phyloP scores from a whole-genome alignment of 345 rosid genomes.

The Brassica cretica region DNA sequence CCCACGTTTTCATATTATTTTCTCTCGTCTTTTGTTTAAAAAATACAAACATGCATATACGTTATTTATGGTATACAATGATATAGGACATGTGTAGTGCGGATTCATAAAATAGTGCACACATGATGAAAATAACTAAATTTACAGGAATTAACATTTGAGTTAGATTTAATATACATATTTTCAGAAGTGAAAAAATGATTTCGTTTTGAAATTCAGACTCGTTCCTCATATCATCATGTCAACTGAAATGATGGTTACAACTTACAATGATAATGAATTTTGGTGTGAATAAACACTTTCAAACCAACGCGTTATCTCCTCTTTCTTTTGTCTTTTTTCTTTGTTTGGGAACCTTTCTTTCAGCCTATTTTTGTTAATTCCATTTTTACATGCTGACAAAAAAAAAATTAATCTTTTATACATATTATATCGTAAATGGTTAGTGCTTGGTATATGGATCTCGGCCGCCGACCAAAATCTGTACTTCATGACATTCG shows the following conservation, averaged over 20 bases:
- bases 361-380: background rate
- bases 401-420: too few relatives aligned
- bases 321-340: slow-evolving; percentile 13
- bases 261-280: slow-evolving; percentile 16
- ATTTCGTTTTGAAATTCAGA: slow-evolving; percentile 29
- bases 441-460: slow-evolving; percentile 18
- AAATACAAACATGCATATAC: background rate
- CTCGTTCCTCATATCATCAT: slow-evolving; percentile 29
- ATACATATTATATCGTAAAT: background rate
- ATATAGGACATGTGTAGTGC: background rate
- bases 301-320: slow-evolving; percentile 41
- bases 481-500: slow-evolving; percentile 27
- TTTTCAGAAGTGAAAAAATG: slow-evolving; percentile 6
- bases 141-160: background rate
- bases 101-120: background rate
- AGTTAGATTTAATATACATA: slow-evolving; percentile 11
- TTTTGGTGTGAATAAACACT: slow-evolving; percentile 17
- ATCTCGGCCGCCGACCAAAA: slow-evolving; percentile 37
- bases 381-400: background rate
- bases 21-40: background rate
- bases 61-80: background rate
- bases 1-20: slow-evolving; percentile 11
- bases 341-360: background rate
- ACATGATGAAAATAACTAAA: background rate
- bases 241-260: slow-evolving; percentile 24